Percentiles rank a stretch among this genome's conserved stretches.
Conservation (phyloP, 805 yeast species). For the Cyberlindnera mrakii region DNA sequence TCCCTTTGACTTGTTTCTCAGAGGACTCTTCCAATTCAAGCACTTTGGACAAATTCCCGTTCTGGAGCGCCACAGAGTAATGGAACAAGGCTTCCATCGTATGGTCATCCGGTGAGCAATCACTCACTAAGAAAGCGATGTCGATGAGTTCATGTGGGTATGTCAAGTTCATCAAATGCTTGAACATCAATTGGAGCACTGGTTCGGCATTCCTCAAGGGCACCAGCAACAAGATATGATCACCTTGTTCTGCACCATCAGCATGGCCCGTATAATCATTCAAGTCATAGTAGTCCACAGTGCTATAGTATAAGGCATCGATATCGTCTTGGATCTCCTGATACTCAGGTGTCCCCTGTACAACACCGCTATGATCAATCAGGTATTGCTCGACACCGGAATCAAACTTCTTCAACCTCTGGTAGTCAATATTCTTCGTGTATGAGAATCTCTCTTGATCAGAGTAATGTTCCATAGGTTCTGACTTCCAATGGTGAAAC, state of each 20-base stretch:
- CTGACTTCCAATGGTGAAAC: not conserved
- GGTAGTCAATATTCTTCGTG: slow-evolving; percentile 23
- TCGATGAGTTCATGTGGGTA: slow-evolving; percentile 78
- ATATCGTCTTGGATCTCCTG: slow-evolving; percentile 22
- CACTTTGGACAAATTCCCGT: slow-evolving; percentile 53
- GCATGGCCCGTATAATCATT: slow-evolving; percentile 47
- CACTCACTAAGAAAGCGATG: slow-evolving; percentile 74
- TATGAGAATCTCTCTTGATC: not conserved
- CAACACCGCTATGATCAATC: slow-evolving; percentile 30
- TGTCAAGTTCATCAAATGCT: slow-evolving; percentile 79
- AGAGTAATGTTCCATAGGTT: not conserved
- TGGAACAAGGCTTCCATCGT: slow-evolving; percentile 63
- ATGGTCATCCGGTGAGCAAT: slow-evolving; percentile 61
- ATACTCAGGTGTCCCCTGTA: slow-evolving; percentile 22
- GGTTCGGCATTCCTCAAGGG: slow-evolving; percentile 77
- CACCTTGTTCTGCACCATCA: slow-evolving; percentile 45
- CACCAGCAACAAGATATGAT: slow-evolving; percentile 61
- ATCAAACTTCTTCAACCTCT: slow-evolving; percentile 29
- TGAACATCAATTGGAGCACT: slow-evolving; percentile 77
- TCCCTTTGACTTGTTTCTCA: slow-evolving; percentile 38
- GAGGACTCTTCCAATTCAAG: slow-evolving; percentile 37
- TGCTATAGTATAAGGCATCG: slow-evolving; percentile 36
- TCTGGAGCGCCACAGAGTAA: slow-evolving; percentile 61
- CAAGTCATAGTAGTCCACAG: slow-evolving; percentile 59
- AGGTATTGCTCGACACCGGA: slow-evolving; percentile 32